A percentile compares a stretch with the other conserved stretches of the same genome.
Conservation (phyloP, 2,329 filamentous ascomycete genomes). For the Magnaporthiopsis rhizophila region DNA sequence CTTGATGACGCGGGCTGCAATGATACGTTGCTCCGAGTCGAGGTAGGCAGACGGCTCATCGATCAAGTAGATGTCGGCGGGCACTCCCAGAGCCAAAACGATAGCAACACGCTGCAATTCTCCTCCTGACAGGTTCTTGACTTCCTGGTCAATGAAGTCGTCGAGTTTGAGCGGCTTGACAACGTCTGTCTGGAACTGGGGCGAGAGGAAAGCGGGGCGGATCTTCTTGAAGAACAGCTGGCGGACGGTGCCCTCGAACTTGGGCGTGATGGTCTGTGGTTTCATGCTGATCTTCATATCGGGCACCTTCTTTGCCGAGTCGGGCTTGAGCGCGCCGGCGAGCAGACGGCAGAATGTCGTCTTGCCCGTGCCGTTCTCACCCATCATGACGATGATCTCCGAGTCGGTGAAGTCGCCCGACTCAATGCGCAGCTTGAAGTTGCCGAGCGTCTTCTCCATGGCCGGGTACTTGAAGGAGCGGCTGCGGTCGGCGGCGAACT, state of each 20-base stretch:
- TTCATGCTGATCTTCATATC: slow-evolving; percentile 99
- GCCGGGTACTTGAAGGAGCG: slow-evolving; percentile 80
- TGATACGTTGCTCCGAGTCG: slow-evolving; percentile 97
- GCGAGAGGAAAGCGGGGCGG: slow-evolving; percentile 89
- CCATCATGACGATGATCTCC: slow-evolving; percentile 99
- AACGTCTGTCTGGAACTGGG: slow-evolving; percentile 98
- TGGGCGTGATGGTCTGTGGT: slow-evolving; percentile 98
- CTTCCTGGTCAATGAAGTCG: slow-evolving; percentile 98
- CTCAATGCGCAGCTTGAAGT: slow-evolving; percentile 78
- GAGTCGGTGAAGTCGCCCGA: slow-evolving; percentile 89
- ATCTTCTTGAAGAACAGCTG: slow-evolving; percentile 99
- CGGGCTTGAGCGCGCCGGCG: slow-evolving; percentile 87
- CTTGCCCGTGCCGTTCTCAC: slow-evolving; percentile 95
- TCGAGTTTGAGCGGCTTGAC: slow-evolving; percentile 99
- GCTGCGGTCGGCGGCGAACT: slow-evolving; percentile 75
- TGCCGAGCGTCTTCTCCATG: slow-evolving; percentile 89
- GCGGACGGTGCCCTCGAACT: slow-evolving; percentile 93
- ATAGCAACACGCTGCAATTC: slow-evolving; percentile 99
- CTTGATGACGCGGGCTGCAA: slow-evolving; percentile 96
- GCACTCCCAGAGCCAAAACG: slow-evolving; percentile 88
- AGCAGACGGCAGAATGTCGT: slow-evolving; percentile 97
- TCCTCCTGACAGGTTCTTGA: slow-evolving; percentile 98
- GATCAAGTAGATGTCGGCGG: slow-evolving; percentile 96
- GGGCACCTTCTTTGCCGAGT: slow-evolving; percentile 68
- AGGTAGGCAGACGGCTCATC: slow-evolving; percentile 97